Evolutionary conservation across 139 green algal genomes (phyloP), one percentile per base, ranked within the genome.

Genomic region (Tetradesmus lagerheimii): DNA sequence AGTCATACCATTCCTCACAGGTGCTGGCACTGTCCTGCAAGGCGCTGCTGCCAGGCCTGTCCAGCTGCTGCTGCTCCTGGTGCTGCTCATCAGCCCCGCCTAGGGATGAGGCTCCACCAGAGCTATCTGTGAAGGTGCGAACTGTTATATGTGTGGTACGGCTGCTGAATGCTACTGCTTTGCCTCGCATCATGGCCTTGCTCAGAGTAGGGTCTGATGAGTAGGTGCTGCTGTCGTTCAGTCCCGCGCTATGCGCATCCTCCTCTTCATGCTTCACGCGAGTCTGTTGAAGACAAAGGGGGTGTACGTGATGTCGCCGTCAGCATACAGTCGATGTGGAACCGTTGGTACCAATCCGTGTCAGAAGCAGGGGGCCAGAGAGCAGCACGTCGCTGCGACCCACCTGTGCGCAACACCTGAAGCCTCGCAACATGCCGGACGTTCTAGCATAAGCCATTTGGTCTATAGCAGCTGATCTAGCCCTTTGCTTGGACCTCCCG

Each of bases 1-100:
- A 78, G n/a, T 78, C 67, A 29, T 78, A 38, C 67, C 67, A 78
- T 18, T 39, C n/a, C 67, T 78, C 67, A 78, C n/a, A 23, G 67
- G 1, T 20, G n/a, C 12, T 29, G 14, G n/a, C n/a, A 78, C 15
- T 78, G 31, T 37, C 67, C 31, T 78, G 67, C 31, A 3, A 78
- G 57, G 23, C 57, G 57, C 18, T 71, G 57, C 57, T 71, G 57
- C 57, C 57, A 71, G 57, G 14, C 23, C 57, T 71, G 57, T 20
- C 23, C 57, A 71, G 57, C 57, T 31, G 57, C 57, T 31, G 57
- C 57, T 71, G 53, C 53, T 29, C 15, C 53, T 29, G 15, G 12
- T 66, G 53, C 57, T 71, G 57, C 57, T 71, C 57, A 31, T 71
- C 57, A 31, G 8, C 25, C 14, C 23, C 57, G 16, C 57, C 20